Percentiles rank a stretch among this genome's conserved stretches.
phyloP scores from a whole-genome alignment of 164 flowering plant genomes.

The Protea cynaroides region DNA sequence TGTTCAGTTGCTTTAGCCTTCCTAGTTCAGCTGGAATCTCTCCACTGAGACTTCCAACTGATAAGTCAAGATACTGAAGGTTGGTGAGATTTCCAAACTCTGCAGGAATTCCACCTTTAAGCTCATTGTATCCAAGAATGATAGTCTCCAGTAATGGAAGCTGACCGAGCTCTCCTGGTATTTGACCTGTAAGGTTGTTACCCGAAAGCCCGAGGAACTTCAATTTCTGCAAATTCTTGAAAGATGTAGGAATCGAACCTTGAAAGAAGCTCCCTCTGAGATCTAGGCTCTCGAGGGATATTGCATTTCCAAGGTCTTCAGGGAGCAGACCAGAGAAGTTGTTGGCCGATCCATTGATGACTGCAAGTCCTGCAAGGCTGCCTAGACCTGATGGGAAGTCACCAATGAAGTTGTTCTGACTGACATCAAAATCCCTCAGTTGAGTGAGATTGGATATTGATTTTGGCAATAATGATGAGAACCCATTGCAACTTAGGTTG shows the following conservation, averaged over 20 bases:
- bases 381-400: conserved; percentile 54
- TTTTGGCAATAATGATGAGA: conserved; percentile 47
- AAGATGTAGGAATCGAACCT: conserved; percentile 64
- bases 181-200: conserved; percentile 68
- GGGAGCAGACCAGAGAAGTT: conserved; percentile 72
- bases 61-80: conserved; percentile 79
- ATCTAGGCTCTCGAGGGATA: conserved; percentile 60
- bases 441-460: conserved; percentile 43
- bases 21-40: conserved; percentile 73
- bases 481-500: conserved; percentile 64
- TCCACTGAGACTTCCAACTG: conserved; percentile 62
- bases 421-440: conserved; percentile 52
- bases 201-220: conserved; percentile 90
- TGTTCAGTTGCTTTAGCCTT: conserved; percentile 40
- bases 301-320: conserved; percentile 63
- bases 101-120: conserved; percentile 64
- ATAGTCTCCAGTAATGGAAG: conserved; percentile 65
- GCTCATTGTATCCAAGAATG: conserved; percentile 78
- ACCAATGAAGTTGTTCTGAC: conserved; percentile 60
- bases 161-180: conserved; percentile 76
- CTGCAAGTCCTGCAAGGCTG: conserved; percentile 24
- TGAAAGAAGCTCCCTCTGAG: conserved; percentile 78
- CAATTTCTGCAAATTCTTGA: conserved; percentile 53
- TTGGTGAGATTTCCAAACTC: conserved; percentile 73
- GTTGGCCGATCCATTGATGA: conserved; percentile 75